Conservation (phyloP, 352 stramenopile genomes). For the Phytophthora tentaculata region DNA sequence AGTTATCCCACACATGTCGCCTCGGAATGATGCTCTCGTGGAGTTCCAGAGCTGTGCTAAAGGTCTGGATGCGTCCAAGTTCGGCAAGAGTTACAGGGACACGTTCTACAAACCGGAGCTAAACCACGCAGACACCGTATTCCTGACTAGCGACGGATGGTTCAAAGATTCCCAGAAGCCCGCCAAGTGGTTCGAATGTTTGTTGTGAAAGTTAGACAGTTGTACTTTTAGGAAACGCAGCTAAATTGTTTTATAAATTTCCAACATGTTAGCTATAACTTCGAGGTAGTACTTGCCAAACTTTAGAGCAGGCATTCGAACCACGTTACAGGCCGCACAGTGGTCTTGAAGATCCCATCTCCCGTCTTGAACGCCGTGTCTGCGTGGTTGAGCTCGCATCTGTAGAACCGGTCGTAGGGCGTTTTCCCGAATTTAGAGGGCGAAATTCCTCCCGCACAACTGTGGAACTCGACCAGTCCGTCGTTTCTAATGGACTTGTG, state of each 20-base stretch:
- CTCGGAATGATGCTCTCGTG: constrained; percentile 44
- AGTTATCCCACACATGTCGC: constrained; percentile 36
- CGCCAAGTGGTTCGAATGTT: constrained; percentile 55
- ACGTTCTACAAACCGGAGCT: constrained; percentile 47
- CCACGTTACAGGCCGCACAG: constrained; percentile 46
- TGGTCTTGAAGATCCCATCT: constrained; percentile 45
- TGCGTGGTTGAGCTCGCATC: constrained; percentile 49
- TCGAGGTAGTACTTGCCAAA: background rate
- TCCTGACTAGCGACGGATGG: constrained; percentile 42
- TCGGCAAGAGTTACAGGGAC: constrained; percentile 40
- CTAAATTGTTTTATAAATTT: constrained; percentile 1
- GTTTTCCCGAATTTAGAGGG: constrained; percentile 34
- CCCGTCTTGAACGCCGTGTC: constrained; percentile 58
- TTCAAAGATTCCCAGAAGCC: constrained; percentile 44
- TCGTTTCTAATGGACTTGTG: constrained; percentile 51
- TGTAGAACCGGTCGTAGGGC: constrained; percentile 40
- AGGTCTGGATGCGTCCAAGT: constrained; percentile 35
- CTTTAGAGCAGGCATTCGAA: constrained; percentile 46
- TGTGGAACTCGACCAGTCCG: constrained; percentile 50
- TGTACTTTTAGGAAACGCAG: background rate
- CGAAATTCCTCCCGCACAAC: constrained; percentile 39
- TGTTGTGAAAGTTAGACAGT: constrained; percentile 25
- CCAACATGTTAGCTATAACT: background rate
- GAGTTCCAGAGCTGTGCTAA: constrained; percentile 55
- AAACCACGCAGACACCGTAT: constrained; percentile 58